These are phyloP conservation scores for Citrus maxima DNA, from an alignment of 345 rosid genomes.

Conservation along the genomic window DNA sequence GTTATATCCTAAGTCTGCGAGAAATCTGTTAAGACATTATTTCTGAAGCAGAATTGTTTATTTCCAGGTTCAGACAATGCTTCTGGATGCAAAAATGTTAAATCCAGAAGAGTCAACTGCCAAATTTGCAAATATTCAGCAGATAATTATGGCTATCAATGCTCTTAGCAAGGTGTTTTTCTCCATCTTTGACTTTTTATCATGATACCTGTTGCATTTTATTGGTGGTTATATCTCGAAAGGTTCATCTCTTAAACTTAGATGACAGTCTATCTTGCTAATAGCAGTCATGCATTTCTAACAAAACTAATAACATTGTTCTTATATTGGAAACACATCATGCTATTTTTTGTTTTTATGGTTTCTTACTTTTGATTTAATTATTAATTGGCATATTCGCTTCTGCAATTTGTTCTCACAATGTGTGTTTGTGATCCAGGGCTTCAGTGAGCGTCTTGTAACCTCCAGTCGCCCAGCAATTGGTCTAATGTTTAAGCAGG, in stretches of 20 bases:
- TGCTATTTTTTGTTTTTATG: not conserved
- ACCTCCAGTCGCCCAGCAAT: conserved; percentile 82
- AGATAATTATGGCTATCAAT: conserved; percentile 78
- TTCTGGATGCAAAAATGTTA: conserved; percentile 46
- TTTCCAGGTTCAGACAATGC: conserved; percentile 62
- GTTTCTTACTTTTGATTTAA: not conserved
- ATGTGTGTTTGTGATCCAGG: conserved; percentile 46
- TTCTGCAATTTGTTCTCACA: conserved; percentile 1
- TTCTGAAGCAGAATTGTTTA: conserved; percentile 24
- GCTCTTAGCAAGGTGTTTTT: conserved; percentile 90
- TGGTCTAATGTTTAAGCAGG: conserved; percentile 96
- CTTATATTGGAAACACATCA: not conserved
- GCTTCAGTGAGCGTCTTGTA: conserved; percentile 90
- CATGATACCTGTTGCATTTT: not conserved
- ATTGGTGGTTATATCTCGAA: not conserved
- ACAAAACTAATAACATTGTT: not conserved
- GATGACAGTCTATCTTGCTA: not conserved
- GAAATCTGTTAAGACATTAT: not conserved
- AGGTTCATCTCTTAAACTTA: conserved; percentile 2
- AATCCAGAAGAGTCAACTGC: conserved; percentile 50
- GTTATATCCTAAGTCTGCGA: not conserved
- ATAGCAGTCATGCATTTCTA: not conserved
- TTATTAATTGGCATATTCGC: not conserved
- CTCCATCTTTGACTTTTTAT: conserved; percentile 12
- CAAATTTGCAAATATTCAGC: conserved; percentile 63